Evolutionary conservation across 352 stramenopile genomes (phyloP).

Genomic region (Globisporangium solare): DNA sequence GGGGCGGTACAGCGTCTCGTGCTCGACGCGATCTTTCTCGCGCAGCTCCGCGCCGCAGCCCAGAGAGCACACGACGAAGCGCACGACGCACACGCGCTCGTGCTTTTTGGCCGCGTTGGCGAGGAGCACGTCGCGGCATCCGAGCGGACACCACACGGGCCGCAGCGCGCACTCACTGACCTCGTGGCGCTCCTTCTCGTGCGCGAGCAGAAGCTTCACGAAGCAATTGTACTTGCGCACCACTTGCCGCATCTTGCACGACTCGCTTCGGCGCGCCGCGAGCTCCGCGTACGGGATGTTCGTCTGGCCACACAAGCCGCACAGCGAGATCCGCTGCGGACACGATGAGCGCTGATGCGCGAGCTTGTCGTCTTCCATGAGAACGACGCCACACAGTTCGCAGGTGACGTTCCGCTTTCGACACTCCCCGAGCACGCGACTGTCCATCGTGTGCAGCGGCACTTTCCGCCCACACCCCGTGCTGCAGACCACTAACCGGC

Average conservation of each 20-base stretch:
- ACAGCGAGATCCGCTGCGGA: slow-evolving; percentile 38
- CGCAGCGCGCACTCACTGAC: slow-evolving; percentile 52
- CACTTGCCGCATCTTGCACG: slow-evolving; percentile 62
- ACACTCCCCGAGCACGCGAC: slow-evolving; percentile 35
- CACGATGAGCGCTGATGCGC: slow-evolving; percentile 34
- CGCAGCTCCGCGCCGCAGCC: slow-evolving; percentile 62
- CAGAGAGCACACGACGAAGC: slow-evolving; percentile 42
- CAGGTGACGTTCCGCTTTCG: slow-evolving; percentile 37
- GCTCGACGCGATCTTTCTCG: slow-evolving; percentile 46
- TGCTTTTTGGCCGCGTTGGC: slow-evolving; percentile 48
- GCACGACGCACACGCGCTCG: slow-evolving; percentile 53
- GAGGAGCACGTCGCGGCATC: slow-evolving; percentile 46
- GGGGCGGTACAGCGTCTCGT: slow-evolving; percentile 23
- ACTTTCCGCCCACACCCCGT: slow-evolving; percentile 49
- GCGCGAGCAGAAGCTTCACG: slow-evolving; percentile 39
- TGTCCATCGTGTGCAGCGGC: slow-evolving; percentile 36
- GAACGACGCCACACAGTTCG: slow-evolving; percentile 20
- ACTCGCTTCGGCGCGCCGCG: slow-evolving; percentile 29
- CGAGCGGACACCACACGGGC: slow-evolving; percentile 61
- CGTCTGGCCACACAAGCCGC: slow-evolving; percentile 44
- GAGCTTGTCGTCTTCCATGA: slow-evolving; percentile 33
- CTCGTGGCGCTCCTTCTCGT: slow-evolving; percentile 58
- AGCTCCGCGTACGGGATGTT: slow-evolving; percentile 32
- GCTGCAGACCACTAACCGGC: slow-evolving; percentile 30
- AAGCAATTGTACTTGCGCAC: slow-evolving; percentile 46